phyloP scores from a whole-genome alignment of 2,329 filamentous ascomycete species.

The Aspergillus sp. region DNA sequence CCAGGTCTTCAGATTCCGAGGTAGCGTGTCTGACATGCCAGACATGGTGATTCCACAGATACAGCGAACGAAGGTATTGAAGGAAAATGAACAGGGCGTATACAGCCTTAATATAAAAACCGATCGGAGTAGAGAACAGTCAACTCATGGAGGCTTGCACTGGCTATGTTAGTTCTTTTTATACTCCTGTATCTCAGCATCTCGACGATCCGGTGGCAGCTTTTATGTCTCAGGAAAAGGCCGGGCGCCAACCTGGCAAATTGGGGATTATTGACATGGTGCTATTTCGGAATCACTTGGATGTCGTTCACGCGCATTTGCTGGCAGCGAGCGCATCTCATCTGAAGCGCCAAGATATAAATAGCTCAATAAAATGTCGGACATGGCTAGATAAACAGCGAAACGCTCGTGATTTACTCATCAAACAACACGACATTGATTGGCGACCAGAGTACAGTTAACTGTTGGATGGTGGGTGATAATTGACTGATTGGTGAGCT shows the following conservation, averaged over 20 bases:
- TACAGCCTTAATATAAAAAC: not conserved
- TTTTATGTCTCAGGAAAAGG: not conserved
- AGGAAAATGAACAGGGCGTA: not conserved
- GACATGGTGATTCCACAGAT: not conserved
- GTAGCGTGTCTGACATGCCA: not conserved
- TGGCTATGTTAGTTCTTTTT: not conserved
- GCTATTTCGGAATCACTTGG: not conserved
- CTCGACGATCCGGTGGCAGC: not conserved
- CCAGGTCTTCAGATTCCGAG: not conserved
- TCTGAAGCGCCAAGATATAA: not conserved
- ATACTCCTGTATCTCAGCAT: not conserved
- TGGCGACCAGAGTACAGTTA: not conserved
- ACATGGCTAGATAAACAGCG: not conserved
- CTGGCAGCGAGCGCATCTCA: not conserved
- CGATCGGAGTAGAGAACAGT: not conserved
- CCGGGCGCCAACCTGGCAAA: no score
- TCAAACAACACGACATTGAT: not conserved
- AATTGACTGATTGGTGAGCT: not conserved
- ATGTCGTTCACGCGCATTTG: not conserved
- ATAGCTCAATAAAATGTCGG: not conserved
- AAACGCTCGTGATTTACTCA: not conserved
- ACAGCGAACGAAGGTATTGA: not conserved
- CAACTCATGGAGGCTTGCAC: not conserved
- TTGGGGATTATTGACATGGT: no score
- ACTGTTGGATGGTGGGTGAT: not conserved